Percentiles rank a stretch among this genome's conserved stretches.
Evolutionary conservation across 1,139 yeast species (phyloP).

Genomic region (Pichia norvegensis): DNA sequence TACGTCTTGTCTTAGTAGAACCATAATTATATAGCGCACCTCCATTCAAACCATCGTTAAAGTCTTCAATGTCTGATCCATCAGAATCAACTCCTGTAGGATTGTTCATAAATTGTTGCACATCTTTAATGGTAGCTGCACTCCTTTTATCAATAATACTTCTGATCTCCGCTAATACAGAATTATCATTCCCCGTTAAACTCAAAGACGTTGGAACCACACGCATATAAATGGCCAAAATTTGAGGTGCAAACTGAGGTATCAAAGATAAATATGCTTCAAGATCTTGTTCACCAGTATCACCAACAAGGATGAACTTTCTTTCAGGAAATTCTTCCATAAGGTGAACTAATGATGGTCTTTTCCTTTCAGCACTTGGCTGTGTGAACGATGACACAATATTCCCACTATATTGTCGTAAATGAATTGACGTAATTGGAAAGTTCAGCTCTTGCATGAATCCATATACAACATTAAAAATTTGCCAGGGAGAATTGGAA

Average conservation of each 20-base stretch:
- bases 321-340: slow-evolving; percentile 68
- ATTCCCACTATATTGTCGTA: slow-evolving; percentile 82
- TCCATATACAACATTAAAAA: slow-evolving; percentile 56
- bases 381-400: slow-evolving; percentile 74
- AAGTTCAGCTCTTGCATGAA: slow-evolving; percentile 50
- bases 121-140: not conserved
- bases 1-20: slow-evolving; percentile 8
- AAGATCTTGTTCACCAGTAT: slow-evolving; percentile 90
- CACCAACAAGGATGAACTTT: slow-evolving; percentile 80
- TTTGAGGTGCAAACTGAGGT: slow-evolving; percentile 47
- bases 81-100: slow-evolving; percentile 16
- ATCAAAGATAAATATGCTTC: slow-evolving; percentile 84
- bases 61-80: slow-evolving; percentile 6
- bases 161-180: slow-evolving; percentile 33
- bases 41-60: not conserved
- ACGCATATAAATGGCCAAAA: slow-evolving; percentile 72
- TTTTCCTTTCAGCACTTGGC: slow-evolving; percentile 78
- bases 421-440: slow-evolving; percentile 73
- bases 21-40: not conserved
- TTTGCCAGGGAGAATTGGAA: slow-evolving; percentile 91
- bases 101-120: slow-evolving; percentile 5
- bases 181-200: slow-evolving; percentile 38
- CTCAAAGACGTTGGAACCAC: slow-evolving; percentile 67
- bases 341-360: slow-evolving; percentile 54
- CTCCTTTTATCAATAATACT: slow-evolving; percentile 18